These are phyloP conservation scores for Oryza rufipogon DNA, from an alignment of 176 grass and related monocot genomes.

Conservation along the genomic window DNA sequence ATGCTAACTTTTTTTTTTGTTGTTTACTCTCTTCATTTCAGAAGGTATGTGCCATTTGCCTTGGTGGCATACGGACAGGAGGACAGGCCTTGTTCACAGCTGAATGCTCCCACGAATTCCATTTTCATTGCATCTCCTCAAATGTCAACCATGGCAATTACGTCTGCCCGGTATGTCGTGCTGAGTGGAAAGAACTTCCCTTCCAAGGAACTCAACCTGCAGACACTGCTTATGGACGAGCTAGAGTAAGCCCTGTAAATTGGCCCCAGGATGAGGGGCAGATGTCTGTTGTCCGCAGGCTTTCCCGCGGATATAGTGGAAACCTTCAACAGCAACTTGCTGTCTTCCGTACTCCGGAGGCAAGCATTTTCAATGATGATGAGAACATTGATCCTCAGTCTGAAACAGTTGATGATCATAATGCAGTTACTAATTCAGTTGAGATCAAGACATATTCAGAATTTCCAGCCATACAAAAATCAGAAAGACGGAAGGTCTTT, in stretches of 20 bases:
- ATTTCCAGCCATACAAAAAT: slow-evolving; percentile 53
- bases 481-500: slow-evolving; percentile 52
- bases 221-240: slow-evolving; percentile 59
- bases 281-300: slow-evolving; percentile 53
- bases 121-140: slow-evolving; percentile 93
- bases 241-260: slow-evolving; percentile 71
- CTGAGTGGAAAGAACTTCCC: slow-evolving; percentile 88
- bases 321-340: slow-evolving; percentile 46
- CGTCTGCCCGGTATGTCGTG: slow-evolving; percentile 82
- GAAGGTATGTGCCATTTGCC: slow-evolving; percentile 84
- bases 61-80: slow-evolving; percentile 70
- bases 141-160: slow-evolving; percentile 84
- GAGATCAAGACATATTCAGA: slow-evolving; percentile 66
- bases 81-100: slow-evolving; percentile 90
- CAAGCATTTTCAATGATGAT: slow-evolving; percentile 73
- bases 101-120: slow-evolving; percentile 93
- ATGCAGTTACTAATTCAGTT: slow-evolving; percentile 46
- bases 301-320: slow-evolving; percentile 46
- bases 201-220: slow-evolving; percentile 38
- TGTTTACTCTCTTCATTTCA: slow-evolving; percentile 49
- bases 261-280: slow-evolving; percentile 53
- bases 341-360: slow-evolving; percentile 49
- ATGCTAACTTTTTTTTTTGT: background rate
- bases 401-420: slow-evolving; percentile 30
- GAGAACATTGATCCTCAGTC: slow-evolving; percentile 53